These are phyloP conservation scores for Apiospora saccharicola DNA, from an alignment of 2,329 filamentous ascomycete genomes.

Conservation along the genomic window DNA sequence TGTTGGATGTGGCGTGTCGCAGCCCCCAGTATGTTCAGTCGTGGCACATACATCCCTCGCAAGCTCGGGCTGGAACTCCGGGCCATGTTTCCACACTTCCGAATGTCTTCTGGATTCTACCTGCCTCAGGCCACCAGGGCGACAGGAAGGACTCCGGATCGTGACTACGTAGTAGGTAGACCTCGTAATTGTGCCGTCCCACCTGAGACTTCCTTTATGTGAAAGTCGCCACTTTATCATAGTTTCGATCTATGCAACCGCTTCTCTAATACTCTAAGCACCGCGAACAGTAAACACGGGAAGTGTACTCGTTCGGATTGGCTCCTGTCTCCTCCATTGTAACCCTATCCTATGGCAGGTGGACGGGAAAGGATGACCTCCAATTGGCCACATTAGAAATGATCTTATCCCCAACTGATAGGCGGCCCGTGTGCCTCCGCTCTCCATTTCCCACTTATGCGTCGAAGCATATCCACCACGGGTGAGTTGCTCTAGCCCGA, in stretches of 20 bases:
- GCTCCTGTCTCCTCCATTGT: not conserved
- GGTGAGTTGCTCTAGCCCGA: not conserved
- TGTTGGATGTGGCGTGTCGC: conserved; percentile 11
- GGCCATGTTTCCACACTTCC: not conserved
- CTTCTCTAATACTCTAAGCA: not conserved
- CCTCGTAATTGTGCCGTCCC: not conserved
- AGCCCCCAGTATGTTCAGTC: not conserved
- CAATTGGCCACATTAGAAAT: not conserved
- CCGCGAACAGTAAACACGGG: not conserved
- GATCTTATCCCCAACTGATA: conserved; percentile 1
- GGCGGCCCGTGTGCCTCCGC: not conserved
- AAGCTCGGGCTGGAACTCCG: conserved; percentile 1
- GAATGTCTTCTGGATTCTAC: not conserved
- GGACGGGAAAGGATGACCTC: not conserved
- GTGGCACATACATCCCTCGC: not conserved
- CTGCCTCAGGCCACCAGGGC: not conserved
- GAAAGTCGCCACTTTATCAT: not conserved
- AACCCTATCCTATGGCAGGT: not conserved
- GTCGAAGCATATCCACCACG: not conserved
- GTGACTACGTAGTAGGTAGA: no score
- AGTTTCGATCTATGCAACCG: not conserved
- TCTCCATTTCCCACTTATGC: not conserved
- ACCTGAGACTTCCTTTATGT: conserved; percentile 5
- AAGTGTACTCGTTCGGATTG: not conserved
- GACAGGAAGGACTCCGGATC: not conserved